Evolutionary conservation across 306 rosid species (phyloP), one percentile per base, ranked within the genome.

Genomic region (Abrus precatorius): DNA sequence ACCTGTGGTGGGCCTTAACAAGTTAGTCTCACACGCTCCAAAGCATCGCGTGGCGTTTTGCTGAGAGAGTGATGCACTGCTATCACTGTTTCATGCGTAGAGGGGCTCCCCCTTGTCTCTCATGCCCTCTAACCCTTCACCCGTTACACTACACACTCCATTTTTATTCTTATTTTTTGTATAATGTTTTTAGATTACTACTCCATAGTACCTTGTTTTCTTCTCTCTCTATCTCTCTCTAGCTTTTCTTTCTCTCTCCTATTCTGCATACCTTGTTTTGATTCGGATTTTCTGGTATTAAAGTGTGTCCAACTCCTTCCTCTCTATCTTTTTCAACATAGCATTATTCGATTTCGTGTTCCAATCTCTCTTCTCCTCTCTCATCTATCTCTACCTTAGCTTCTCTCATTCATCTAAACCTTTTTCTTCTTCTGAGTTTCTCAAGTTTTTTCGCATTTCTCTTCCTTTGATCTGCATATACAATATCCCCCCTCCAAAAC

Each of bases 261-360:
- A 86, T 43, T 89, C 94, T 88, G 94, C 94, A 83, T 63, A 73
- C 78, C 90, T 92, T 89, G 94, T 88, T 92, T 84, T 84, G 86
- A 78, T 87, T 87, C 91, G 91, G 78, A 92, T 84, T 94, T 87
- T 85, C 82, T 78, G 84, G 78, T 82, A 68, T 76, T 77, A 52
- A 72, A 50, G 77, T 82, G 69, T 57, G 60, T 80, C 85, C 75
- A 78, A 38, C 11, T 34, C 81, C 13, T 65, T 3, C 11, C 34
- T 29, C 20, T 11, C 54, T 12, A 74, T 68, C 89, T 40, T 84
- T 77, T 82, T 54, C 83, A 83, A 61, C 72, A 29, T 27, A 72
- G 72, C 88, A 89, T 88, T 88, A 86, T 87, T 91, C 80, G 56
- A 63, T 83, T 87, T 74, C 85, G 82, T 86, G 75, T 74, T 76